Base-by-base conservation (phyloP, 164 flowering plant species). In the Pachysandra terminalis region DNA sequence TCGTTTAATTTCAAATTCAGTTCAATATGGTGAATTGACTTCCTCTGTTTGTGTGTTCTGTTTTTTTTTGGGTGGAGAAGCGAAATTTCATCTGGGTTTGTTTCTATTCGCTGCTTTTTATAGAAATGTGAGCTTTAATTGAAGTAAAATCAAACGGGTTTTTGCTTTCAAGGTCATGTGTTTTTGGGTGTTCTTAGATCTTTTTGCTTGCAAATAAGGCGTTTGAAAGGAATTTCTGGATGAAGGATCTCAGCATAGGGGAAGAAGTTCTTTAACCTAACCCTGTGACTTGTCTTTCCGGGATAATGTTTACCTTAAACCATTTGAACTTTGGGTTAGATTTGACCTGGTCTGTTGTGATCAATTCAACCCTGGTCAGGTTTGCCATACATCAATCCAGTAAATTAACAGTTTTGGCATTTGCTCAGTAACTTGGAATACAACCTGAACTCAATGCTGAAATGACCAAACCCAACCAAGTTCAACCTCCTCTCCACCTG, bases 61-160 rank as follows among this genome's bases (percentile, higher is more conserved):
- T 2, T 4, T 23, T 63, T 32, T 32, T 3, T 3, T 32, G 37
- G 37, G 45, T 40, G 45, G 5, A 10, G 21, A n/a, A n/a, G n/a
- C n/a, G n/a, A n/a, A 60, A 60, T 60, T 60, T 32, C 63, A 60
- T 60, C 45, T 27, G 63, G 63, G 63, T 19, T 2, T 60, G 63
- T 19, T 21, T 60, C 12, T 28, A 23, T 9, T 21, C 8, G 26
- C 14, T 21, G 12, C 2, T 45, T 45, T 45, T 13, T 45, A 45
- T 45, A 12, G 51, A 45, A 45, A 45, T 45, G 6, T 45, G 51
- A 12, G 17, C 51, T 45, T 45, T 45, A 45, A 32, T 3, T 45
- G 10, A 45, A 45, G 51, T 10, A 45, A 1, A 45, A 45, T 15
- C 14, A 45, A 45, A 45, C 17, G 51, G 51, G 51, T 12, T 3